Conservation (phyloP, 257 asterid species). For the Solanum tarijense region DNA sequence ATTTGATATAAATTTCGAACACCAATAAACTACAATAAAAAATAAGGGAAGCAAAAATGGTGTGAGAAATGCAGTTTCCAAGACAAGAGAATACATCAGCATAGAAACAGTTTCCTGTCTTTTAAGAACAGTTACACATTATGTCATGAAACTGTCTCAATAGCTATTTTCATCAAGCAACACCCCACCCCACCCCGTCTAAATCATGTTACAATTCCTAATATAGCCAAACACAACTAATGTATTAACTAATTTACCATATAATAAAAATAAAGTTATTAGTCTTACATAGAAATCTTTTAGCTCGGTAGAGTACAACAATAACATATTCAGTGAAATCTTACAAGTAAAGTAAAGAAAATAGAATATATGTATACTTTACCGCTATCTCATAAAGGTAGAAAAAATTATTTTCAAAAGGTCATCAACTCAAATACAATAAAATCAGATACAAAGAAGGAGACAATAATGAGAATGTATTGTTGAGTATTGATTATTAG, state of each 20-base stretch:
- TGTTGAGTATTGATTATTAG: neutral
- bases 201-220: neutral
- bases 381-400: rapidly evolving
- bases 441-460: rapidly evolving
- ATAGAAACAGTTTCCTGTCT: conserved; percentile 15
- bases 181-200: neutral
- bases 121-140: conserved; percentile 20
- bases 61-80: neutral
- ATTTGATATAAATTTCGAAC: neutral
- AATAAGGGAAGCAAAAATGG: neutral
- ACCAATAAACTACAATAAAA: neutral
- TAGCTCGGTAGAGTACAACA: rapidly evolving
- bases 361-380: too few relatives aligned
- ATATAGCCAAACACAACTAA: neutral
- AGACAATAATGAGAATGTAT: neutral
- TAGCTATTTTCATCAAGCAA: neutral
- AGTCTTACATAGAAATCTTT: neutral
- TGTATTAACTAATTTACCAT: neutral
- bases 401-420: too few relatives aligned
- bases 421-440: neutral
- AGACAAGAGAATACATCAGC: conserved; percentile 2
- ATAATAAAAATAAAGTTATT: neutral
- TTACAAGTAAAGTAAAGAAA: rapidly evolving
- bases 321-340: neutral
- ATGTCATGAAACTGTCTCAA: conserved; percentile 20